Percentiles rank a stretch among this genome's conserved stretches.
Conservation (phyloP, 2,329 filamentous ascomycete genomes). For the Colletotrichum godetiae region DNA sequence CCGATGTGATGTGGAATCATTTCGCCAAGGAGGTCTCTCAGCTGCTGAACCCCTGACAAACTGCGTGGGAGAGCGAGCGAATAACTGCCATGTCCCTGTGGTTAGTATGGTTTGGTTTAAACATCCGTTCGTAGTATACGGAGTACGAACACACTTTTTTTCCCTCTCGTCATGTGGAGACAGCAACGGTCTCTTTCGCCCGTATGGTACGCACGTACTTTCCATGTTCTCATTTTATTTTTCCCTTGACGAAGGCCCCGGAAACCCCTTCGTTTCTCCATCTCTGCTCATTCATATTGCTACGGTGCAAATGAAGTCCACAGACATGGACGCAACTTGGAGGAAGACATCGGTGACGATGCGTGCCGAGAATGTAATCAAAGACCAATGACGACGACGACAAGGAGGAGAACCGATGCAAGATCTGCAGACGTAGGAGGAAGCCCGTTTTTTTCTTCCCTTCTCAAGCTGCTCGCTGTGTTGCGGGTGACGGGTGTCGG, state of each 20-base stretch:
- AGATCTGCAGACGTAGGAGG: neutral
- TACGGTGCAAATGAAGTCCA: neutral
- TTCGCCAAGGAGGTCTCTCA: constrained; percentile 7
- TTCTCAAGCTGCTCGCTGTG: neutral
- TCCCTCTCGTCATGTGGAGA: neutral
- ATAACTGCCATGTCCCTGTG: neutral
- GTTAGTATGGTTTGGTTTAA: neutral
- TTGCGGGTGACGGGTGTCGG: neutral
- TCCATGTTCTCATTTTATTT: neutral
- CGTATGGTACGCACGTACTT: constrained; percentile 16
- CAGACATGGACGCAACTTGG: neutral
- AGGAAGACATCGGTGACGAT: neutral
- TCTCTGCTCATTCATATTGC: neutral
- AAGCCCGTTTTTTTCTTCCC: neutral
- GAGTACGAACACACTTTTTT: neutral
- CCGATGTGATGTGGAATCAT: constrained; percentile 28
- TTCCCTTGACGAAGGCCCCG: neutral
- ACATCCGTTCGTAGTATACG: neutral
- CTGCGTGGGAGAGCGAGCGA: neutral
- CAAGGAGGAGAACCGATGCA: neutral
- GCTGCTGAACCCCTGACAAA: neutral
- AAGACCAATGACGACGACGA: neutral
- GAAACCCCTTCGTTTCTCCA: neutral
- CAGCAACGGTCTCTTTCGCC: neutral
- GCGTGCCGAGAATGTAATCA: neutral